Base-by-base conservation (phyloP, 2,329 filamentous ascomycete species). In the Aureobasidium sp. region DNA sequence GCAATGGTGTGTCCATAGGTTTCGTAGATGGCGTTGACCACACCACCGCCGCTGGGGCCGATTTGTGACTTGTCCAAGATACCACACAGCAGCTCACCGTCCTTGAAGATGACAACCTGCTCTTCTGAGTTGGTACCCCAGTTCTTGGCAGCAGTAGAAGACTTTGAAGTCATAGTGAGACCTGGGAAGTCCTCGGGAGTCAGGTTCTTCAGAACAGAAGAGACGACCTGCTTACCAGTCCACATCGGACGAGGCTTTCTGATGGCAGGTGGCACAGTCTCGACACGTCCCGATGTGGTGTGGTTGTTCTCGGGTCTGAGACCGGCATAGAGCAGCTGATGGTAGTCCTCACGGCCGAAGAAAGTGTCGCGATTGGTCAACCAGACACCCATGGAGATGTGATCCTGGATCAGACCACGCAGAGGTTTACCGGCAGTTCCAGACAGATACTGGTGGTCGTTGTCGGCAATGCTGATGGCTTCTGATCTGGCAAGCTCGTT, bases 31-130 rank as follows among this genome's bases (percentile, higher is more conserved):
- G 91, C 87, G 72, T 99, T 94, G 64, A 99, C 86, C 48, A 99
- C 81, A 65, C 94, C 94, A 59, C 92, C 92, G 34, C 86, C 85
- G 64, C 85, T 89, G 41, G 92, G 91, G 60, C 94, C 94, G 63
- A 99, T 89, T 69, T 99, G 94, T 44, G 90, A 88, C 77, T 99
- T 99, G 74, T 99, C 95, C 31, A 99, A 82, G 68, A 99, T 95
- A 68, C 94, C 94, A 52, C 86, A 88, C 52, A 97, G 82, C 67
- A 97, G 85, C 67, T 96, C 90, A 53, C 94, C 93, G 67, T 94
- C 87, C 65, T 89, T 86, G 75, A 99, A 87, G 22, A 92, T 81
- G 36, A 99, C 91, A 0, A 80, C 76, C 25, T 87, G 89, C 73
- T 97, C 94, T 73, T 96, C 92, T 0, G 81, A 80, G 37, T 76